Base-by-base conservation (phyloP, 2,329 filamentous ascomycete genomes). In the Arthrinium puccinioides region DNA sequence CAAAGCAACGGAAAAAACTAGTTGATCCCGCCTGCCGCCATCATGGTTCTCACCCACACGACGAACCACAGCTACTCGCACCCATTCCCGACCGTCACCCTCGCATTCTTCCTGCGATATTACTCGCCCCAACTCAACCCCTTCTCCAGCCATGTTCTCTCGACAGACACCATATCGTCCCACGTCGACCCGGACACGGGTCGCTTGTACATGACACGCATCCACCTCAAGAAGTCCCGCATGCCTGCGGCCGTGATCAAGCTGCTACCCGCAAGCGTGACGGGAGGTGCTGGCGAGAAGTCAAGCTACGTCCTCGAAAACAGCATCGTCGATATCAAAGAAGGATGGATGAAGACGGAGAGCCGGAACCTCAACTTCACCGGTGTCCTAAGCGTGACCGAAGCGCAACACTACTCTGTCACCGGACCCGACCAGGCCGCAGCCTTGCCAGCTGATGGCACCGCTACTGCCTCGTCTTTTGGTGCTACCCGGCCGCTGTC, bases 81-180 rank as follows among this genome's bases (percentile, higher is more conserved):
- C 62, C 82, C 84, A 33, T 90, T 90, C 66, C 80, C 84, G 44
- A 85, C 85, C 58, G 86, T 92, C 44, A 87, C 85, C 33, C 81
- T 92, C 60, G 86, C 86, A 64, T 92, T 87, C 72, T 92, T 90
- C 64, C 81, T 92, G 34, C 84, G 86, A 47, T 92, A 92, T 64
- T 87, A 84, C 42, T 77, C 73, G 5, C 72, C 74, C 21, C 68
- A 76, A 47, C 65, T 76, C 47, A 92, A 90, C 55, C 86, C 86
- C 6, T 89, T 90, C 66, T 82, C 81, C 47, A 79, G 76, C 45
- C 86, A 92, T 65, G 86, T 92, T 37, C 69, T 88, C 50, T 87
- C 83, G 55, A 88, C 84, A 60, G 86, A 92, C 61, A 87, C 84
- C 52, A 86, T 92, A 58, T 76, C 78, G 33, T 82, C 79, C 46